A percentile compares a stretch with the other conserved stretches of the same genome.
Conservation (phyloP, 495 filamentous ascomycete genomes). For the Penicillium turbatum region DNA sequence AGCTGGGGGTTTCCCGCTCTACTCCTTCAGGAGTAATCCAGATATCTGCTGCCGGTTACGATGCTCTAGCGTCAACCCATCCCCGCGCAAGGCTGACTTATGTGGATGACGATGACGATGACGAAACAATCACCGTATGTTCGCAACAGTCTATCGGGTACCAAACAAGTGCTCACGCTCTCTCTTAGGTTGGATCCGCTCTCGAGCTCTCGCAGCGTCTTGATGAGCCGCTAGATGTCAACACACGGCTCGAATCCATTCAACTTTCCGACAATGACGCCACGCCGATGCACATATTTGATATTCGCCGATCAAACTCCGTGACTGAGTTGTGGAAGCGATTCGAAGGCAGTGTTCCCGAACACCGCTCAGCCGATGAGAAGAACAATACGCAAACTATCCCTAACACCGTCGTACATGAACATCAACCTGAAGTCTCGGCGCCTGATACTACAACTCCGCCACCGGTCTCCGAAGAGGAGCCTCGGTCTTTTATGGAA, state of each 20-base stretch:
- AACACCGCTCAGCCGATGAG: constrained; percentile 1
- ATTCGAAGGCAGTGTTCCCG: constrained; percentile 18
- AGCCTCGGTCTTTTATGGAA: constrained; percentile 39
- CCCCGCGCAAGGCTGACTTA: constrained; percentile 51
- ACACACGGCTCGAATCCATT: constrained; percentile 2
- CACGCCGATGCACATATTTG: constrained; percentile 44
- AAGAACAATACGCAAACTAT: neutral
- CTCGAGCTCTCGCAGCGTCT: constrained; percentile 49
- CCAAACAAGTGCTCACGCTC: constrained; percentile 9
- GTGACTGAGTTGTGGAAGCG: constrained; percentile 41
- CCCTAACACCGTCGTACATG: neutral
- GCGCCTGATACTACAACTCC: neutral
- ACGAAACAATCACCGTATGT: constrained; percentile 52
- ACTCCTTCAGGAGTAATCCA: constrained; percentile 30
- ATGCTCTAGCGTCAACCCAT: constrained; percentile 43
- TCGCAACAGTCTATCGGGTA: neutral
- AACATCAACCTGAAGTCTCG: constrained; percentile 2
- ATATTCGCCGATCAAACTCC: constrained; percentile 45
- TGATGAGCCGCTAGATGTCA: constrained; percentile 36
- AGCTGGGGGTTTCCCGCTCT: neutral
- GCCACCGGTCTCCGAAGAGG: constrained; percentile 4
- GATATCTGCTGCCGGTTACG: constrained; percentile 44
- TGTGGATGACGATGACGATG: constrained; percentile 54
- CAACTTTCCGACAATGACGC: constrained; percentile 12
- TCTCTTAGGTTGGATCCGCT: constrained; percentile 45